Evolutionary conservation across 352 stramenopile species (phyloP), one percentile per base, ranked within the genome.

Genomic region (Plasmopara muralis): DNA sequence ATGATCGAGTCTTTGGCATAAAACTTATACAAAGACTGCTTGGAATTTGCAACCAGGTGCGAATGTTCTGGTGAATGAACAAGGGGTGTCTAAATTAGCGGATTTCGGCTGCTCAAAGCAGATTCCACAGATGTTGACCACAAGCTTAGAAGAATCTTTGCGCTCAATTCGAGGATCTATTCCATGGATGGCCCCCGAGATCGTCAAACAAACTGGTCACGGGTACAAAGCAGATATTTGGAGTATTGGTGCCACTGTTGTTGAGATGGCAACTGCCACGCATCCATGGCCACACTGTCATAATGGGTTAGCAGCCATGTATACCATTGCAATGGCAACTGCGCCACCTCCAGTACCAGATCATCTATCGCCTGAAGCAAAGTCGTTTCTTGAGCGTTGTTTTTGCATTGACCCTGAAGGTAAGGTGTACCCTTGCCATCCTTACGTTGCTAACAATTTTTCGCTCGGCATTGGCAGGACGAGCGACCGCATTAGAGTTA

Each of bases 81-180:
- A 90, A 58, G 85, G 85, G 7, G 63, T 92, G 31, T 82, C 84
- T 1, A 96, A 96, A 53, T 64, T 96, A 5, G 84, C 87, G 1
- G 87, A 96, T 64, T 95, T 96, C 64, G 87, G 87, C 2, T 95
- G 84, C 49, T 95, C 84, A 2, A 95, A 94, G 62, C 81, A 90
- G 54, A 68, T 96, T 47, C 77, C 83, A 14, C 69, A 85, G 34
- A 74, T 93, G 50, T 65, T 78, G 28, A 95, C 83, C 18, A 85
- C 67, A 29, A 93, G 75, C 57, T 60, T 90, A n/a, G 79, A 93
- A 20, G 74, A 94, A 47, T 90, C 76, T 31, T 60, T 94, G 34
- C 74, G 75, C 15, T 85, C 74, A 6, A 95, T 95, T 50, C 73
- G 80, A 43, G 87, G 87, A 9, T 93, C 82, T 5, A 81, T 95